These are phyloP conservation scores for Graphium sp. DNA, from an alignment of 2,329 filamentous ascomycete species.

Conservation along the genomic window DNA sequence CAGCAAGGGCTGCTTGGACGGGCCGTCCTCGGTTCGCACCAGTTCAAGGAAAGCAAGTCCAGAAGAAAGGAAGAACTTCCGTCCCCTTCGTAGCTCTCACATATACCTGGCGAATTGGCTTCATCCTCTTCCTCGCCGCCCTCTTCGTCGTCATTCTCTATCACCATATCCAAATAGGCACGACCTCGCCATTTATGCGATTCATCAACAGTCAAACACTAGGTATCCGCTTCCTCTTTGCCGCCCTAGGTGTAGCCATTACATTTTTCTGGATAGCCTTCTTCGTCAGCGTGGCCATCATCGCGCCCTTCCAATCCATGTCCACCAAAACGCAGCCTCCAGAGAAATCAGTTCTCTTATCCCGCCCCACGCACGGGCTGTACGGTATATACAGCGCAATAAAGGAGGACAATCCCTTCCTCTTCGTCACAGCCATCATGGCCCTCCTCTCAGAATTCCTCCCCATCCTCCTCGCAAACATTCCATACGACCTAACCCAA, in stretches of 20 bases:
- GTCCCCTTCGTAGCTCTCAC: slow-evolving; percentile 18
- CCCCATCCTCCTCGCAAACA: slow-evolving; percentile 29
- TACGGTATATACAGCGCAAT: slow-evolving; percentile 22
- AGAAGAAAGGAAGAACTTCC: slow-evolving; percentile 3
- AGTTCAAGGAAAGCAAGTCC: too few relatives aligned
- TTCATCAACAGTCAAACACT: slow-evolving; percentile 22
- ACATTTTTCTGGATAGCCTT: slow-evolving; percentile 22
- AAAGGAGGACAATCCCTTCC: slow-evolving; percentile 17
- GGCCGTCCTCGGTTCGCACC: not conserved
- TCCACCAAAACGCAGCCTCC: slow-evolving; percentile 14
- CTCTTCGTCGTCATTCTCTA: slow-evolving; percentile 20
- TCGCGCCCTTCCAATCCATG: slow-evolving; percentile 25
- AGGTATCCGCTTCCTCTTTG: slow-evolving; percentile 24
- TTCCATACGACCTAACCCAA: slow-evolving; percentile 26
- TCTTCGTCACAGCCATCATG: slow-evolving; percentile 20
- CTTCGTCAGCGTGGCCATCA: slow-evolving; percentile 22
- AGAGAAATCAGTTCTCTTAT: slow-evolving; percentile 20
- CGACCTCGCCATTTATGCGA: slow-evolving; percentile 10
- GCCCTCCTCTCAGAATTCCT: slow-evolving; percentile 30
- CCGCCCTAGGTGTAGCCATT: slow-evolving; percentile 20
- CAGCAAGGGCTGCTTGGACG: not conserved
- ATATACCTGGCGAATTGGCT: slow-evolving; percentile 14
- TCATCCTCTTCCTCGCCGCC: slow-evolving; percentile 14
- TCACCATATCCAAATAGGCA: slow-evolving; percentile 15
- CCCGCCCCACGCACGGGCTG: slow-evolving; percentile 25